phyloP scores from a whole-genome alignment of 2,329 filamentous ascomycete genomes.

The Colletotrichum eleusines region DNA sequence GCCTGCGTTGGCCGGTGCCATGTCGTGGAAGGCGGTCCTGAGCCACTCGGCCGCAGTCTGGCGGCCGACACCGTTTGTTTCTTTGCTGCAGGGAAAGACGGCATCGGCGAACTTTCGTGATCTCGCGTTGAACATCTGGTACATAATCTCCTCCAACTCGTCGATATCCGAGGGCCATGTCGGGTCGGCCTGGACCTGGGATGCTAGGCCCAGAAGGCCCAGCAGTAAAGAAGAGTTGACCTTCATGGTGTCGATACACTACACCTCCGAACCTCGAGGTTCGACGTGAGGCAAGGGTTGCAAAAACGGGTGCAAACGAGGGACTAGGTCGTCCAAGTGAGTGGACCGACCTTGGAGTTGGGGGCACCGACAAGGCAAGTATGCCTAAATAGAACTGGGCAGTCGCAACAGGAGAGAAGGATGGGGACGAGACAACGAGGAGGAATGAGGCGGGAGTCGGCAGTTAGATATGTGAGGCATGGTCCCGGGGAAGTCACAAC shows the following conservation, averaged over 20 bases:
- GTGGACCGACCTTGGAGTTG: neutral
- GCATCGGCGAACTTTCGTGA: constrained; percentile 67
- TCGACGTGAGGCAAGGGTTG: neutral
- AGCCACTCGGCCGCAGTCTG: constrained; percentile 73
- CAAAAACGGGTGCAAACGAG: constrained; percentile 14
- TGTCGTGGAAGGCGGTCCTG: constrained; percentile 72
- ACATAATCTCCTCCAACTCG: constrained; percentile 74
- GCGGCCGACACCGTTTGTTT: constrained; percentile 65
- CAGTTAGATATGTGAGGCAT: constrained; percentile 28
- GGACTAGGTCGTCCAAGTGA: constrained; percentile 5
- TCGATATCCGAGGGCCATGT: constrained; percentile 72
- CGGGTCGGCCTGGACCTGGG: constrained; percentile 58
- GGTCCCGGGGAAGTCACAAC: neutral
- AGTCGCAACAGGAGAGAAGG: neutral
- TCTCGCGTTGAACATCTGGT: constrained; percentile 66
- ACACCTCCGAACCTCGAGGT: neutral
- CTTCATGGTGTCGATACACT: constrained; percentile 47
- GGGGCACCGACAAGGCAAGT: neutral
- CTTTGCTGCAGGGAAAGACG: constrained; percentile 68
- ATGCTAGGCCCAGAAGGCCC: constrained; percentile 53
- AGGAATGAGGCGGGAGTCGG: constrained; percentile 17
- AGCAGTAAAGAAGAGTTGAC: constrained; percentile 47
- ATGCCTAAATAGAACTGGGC: constrained; percentile 11
- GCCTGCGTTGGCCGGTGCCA: constrained; percentile 65
- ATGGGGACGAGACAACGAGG: neutral